Evolutionary conservation across 176 grass and related monocot species (phyloP), one percentile per base, ranked within the genome.

Genomic region (Juncus inflexus): DNA sequence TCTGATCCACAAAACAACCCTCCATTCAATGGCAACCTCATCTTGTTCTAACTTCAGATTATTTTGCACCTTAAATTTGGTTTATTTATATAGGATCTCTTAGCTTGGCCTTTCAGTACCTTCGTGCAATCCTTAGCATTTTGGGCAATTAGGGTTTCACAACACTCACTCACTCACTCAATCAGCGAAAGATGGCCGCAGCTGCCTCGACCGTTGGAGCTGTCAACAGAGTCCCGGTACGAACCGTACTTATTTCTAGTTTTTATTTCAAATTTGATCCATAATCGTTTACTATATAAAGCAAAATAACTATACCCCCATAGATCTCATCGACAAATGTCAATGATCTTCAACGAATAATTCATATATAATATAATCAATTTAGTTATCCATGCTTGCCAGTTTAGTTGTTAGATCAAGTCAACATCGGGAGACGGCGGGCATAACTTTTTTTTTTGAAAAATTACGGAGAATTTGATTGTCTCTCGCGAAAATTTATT

Each of bases 151-250:
- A n/a, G 9, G 15, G 28, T 10, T 5, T 12, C 43, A 37, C 35
- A 12, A 15, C 7, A 3, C 39, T 37, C 72, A 12, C 60, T 37
- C 72, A 12, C 60, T 57, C 53, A 28, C 50, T 42, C 36, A 0
- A 12, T 9, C 40, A 35, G 14, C 40, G 2, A 69, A 28, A 39
- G 64, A 90, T 87, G 91, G 84, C 91, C 4, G 69, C 91, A n/a
- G 62, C 91, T 12, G 73, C 90, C 76, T 96, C 87, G 41, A 90
- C 87, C 52, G 60, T 88, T 8, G 84, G 91, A 76, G 62, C 80
- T 39, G 67, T 83, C 7, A 66, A 73, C 68, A 73, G 80, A 76
- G 81, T 83, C 38, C 87, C 87, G 68, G 91, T 96, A 76, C 56
- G 61, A 52, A 2, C 2, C 0, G 37, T 35, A 13, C 55, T 9